Conservation (phyloP, 2,329 filamentous ascomycete genomes). For the Alternaria gansuensis region DNA sequence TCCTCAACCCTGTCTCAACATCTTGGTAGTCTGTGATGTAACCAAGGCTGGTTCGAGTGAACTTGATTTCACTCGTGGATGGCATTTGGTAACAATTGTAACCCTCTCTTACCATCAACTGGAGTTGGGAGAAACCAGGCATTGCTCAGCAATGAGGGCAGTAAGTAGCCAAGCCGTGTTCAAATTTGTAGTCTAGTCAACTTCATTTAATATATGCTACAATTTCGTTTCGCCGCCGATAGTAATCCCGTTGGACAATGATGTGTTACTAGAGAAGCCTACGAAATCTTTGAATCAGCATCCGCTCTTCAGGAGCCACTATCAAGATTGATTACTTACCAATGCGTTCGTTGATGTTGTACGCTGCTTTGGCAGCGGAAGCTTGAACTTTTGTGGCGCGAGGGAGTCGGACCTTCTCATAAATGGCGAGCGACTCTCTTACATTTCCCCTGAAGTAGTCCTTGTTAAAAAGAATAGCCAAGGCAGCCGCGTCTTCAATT, state of each 20-base stretch:
- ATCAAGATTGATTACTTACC: conserved; percentile 44
- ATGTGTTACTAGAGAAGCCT: conserved; percentile 67
- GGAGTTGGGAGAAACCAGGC: no score
- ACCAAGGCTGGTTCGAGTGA: no score
- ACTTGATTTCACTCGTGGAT: no score
- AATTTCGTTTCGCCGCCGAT: neutral
- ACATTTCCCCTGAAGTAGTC: conserved; percentile 54
- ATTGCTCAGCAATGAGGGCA: no score
- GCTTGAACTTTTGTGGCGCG: conserved; percentile 53
- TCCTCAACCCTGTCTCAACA: no score
- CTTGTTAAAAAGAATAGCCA: conserved; percentile 68
- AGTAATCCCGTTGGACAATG: conserved; percentile 50
- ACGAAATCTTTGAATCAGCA: neutral
- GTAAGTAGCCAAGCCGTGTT: no score
- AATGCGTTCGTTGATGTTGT: conserved; percentile 55
- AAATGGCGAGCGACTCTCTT: conserved; percentile 44
- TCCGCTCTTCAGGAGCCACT: neutral
- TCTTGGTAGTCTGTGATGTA: no score
- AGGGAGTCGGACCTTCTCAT: conserved; percentile 50
- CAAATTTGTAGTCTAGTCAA: neutral
- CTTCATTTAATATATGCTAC: neutral
- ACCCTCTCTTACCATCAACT: no score
- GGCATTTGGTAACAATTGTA: no score
- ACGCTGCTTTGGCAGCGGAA: conserved; percentile 48
- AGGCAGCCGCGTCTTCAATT: conserved; percentile 70